Percentiles rank a stretch among this genome's conserved stretches.
phyloP scores from a whole-genome alignment of 1,284 basidiomycete species.

The Omphalotus olearius region DNA sequence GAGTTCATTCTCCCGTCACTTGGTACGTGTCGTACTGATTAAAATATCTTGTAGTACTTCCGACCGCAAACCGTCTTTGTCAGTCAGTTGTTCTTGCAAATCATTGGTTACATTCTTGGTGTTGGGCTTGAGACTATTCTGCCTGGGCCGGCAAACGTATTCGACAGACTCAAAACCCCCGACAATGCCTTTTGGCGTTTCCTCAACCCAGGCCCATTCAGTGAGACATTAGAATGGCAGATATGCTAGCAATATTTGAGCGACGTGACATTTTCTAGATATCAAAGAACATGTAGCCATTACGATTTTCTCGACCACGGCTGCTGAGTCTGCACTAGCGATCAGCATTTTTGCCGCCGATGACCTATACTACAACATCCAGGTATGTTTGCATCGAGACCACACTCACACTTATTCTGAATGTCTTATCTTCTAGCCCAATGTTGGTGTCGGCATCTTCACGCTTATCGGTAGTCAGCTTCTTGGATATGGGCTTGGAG shows the following conservation, averaged over 20 bases:
- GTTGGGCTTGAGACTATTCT: slow-evolving; percentile 37
- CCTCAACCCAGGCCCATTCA: slow-evolving; percentile 48
- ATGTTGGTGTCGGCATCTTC: slow-evolving; percentile 15
- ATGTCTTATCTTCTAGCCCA: slow-evolving; percentile 33
- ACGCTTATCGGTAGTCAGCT: slow-evolving; percentile 45
- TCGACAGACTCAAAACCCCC: neutral
- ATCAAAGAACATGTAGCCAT: slow-evolving; percentile 52
- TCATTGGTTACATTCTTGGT: slow-evolving; percentile 38
- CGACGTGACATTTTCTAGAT: neutral
- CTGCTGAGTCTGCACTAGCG: slow-evolving; percentile 58
- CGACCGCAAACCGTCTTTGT: slow-evolving; percentile 42
- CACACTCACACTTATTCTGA: slow-evolving; percentile 3
- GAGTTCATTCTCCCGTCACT: slow-evolving; percentile 19
- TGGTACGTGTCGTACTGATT: slow-evolving; percentile 1
- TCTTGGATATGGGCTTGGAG: slow-evolving; percentile 35
- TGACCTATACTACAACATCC: slow-evolving; percentile 48
- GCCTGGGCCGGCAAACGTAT: slow-evolving; percentile 35
- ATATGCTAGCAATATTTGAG: neutral
- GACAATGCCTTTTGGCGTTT: slow-evolving; percentile 33
- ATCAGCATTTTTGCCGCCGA: slow-evolving; percentile 67
- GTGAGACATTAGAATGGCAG: slow-evolving; percentile 18
- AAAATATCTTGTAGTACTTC: slow-evolving; percentile 38
- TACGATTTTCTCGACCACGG: slow-evolving; percentile 66
- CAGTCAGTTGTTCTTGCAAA: slow-evolving; percentile 51
- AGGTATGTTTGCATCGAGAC: slow-evolving; percentile 29